phyloP scores from a whole-genome alignment of 768 basidiomycete genomes.

The Mrakia blollopis region DNA sequence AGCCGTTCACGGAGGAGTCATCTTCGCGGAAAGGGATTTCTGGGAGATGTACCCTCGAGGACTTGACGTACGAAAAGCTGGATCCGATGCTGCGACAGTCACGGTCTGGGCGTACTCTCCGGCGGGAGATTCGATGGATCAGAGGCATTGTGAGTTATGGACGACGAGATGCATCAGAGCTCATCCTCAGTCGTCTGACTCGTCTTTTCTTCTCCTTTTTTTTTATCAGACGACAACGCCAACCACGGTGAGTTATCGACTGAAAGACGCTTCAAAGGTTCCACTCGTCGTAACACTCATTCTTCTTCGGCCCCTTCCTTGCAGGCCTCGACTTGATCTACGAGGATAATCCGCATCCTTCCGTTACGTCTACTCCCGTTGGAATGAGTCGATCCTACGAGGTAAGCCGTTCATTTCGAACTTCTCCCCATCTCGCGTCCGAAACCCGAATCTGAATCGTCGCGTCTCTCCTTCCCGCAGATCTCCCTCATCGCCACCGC shows the following conservation, averaged over 20 bases:
- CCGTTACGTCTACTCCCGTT: background rate
- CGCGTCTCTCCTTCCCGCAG: background rate
- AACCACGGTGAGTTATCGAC: too few species aligned
- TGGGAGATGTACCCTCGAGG: slow-evolving; percentile 21
- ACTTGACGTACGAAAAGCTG: slow-evolving; percentile 13
- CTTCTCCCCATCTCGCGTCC: too few species aligned
- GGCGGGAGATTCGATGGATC: slow-evolving; percentile 14
- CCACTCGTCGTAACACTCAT: background rate
- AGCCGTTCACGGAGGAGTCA: slow-evolving; percentile 10
- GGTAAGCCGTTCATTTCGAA: too few species aligned
- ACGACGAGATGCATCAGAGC: background rate
- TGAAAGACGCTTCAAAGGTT: too few species aligned
- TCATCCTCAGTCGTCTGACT: background rate
- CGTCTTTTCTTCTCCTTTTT: too few species aligned
- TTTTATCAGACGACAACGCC: too few species aligned
- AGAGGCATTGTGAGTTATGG: background rate
- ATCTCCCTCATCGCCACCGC: slow-evolving; percentile 21
- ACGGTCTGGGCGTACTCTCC: slow-evolving; percentile 28
- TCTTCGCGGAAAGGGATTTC: slow-evolving; percentile 15
- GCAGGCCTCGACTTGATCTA: slow-evolving; percentile 3
- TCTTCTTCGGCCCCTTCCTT: background rate
- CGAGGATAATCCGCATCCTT: slow-evolving; percentile 19
- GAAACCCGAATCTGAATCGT: too few species aligned
- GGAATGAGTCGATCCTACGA: slow-evolving; percentile 10
- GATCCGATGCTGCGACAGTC: background rate